Evolutionary conservation across 306 rosid species (phyloP).

Genomic region (Cucurbita argyrosperma): DNA sequence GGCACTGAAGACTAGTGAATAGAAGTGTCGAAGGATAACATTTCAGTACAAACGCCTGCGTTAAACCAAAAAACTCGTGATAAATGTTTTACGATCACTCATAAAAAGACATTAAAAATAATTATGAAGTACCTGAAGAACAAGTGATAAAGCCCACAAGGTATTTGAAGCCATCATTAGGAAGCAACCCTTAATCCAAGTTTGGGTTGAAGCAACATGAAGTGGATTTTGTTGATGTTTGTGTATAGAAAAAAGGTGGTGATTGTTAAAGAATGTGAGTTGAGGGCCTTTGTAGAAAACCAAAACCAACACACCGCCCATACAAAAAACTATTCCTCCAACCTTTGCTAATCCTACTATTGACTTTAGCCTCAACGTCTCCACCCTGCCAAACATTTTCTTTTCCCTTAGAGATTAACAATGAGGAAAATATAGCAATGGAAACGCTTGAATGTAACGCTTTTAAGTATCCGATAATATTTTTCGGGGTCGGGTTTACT

Average conservation of each 20-base stretch:
- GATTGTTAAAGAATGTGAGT: conserved; percentile 17
- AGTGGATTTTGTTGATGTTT: neutral
- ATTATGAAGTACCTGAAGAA: conserved; percentile 37
- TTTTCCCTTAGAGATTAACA: neutral
- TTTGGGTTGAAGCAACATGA: conserved; percentile 7
- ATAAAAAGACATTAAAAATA: too few relatives aligned
- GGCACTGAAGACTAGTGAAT: conserved; percentile 58
- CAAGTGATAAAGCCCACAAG: conserved; percentile 69
- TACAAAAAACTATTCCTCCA: conserved; percentile 42
- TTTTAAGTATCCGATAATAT: too few relatives aligned
- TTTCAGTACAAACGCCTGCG: conserved; percentile 41
- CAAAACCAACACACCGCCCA: conserved; percentile 45
- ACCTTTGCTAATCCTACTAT: conserved; percentile 48
- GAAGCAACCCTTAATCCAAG: conserved; percentile 80
- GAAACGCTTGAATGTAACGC: too few relatives aligned
- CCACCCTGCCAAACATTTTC: conserved; percentile 27
- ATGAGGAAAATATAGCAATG: neutral
- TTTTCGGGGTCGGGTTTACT: too few relatives aligned
- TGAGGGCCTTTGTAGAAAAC: conserved; percentile 72
- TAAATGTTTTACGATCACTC: too few relatives aligned
- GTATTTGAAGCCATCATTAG: conserved; percentile 59
- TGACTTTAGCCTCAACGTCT: conserved; percentile 40
- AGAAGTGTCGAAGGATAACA: conserved; percentile 73
- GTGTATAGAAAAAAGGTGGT: conserved; percentile 21
- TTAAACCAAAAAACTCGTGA: too few relatives aligned